A percentile compares a stretch with the other conserved stretches of the same genome.
Conservation (phyloP, 805 yeast species). For the Vanderwaltozyma polyspora region DNA sequence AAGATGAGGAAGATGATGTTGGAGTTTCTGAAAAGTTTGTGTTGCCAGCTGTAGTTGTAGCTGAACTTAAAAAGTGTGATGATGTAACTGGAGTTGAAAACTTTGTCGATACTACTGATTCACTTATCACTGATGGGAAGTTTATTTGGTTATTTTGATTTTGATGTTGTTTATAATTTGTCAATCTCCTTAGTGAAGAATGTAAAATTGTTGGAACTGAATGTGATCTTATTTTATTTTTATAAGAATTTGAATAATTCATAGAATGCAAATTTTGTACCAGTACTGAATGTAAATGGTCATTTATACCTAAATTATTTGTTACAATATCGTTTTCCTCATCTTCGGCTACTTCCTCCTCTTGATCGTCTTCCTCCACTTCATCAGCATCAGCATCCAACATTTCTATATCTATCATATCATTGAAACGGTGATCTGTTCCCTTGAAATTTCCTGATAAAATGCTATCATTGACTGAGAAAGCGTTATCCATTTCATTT, state of each 20-base stretch:
- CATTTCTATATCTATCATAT: not conserved
- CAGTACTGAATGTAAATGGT: not conserved
- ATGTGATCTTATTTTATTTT: conserved; percentile 19
- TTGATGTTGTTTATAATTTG: conserved; percentile 4
- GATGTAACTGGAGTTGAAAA: no score
- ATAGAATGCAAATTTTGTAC: not conserved
- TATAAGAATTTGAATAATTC: not conserved
- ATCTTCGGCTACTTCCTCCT: not conserved
- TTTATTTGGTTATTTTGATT: not conserved
- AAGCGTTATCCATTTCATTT: not conserved
- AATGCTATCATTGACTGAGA: no score
- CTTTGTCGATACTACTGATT: not conserved
- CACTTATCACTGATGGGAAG: not conserved
- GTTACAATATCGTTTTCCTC: not conserved
- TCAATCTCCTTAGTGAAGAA: conserved; percentile 21
- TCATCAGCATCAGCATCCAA: not conserved
- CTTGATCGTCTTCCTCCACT: not conserved
- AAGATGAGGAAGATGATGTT: not conserved
- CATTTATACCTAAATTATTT: not conserved
- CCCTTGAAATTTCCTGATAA: no score
- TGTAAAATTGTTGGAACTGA: conserved; percentile 27
- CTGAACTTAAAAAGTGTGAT: no score
- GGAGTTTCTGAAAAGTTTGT: not conserved
- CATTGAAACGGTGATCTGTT: no score
- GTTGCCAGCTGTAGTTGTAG: not conserved